Base-by-base conservation (phyloP, 2,329 filamentous ascomycete genomes). In the Davidsoniella eucalypti region DNA sequence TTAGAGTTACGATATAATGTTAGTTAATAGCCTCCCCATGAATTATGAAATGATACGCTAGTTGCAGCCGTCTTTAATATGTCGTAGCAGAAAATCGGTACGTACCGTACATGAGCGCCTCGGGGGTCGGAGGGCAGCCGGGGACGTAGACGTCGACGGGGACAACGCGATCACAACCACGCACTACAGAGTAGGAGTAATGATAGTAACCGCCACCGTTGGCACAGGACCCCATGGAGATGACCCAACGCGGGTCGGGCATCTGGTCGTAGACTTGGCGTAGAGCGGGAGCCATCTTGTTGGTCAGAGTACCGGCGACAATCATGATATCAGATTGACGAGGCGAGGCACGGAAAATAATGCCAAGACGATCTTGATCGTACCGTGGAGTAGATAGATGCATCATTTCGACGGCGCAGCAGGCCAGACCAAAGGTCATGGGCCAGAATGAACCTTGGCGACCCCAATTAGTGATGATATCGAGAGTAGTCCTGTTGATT, bases 181-280 rank as follows among this genome's bases (percentile, higher is more conserved):
- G 73, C 42, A 81, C 78, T 40, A 87, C 84, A 57, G 72, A 78
- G 68, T 90, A 90, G 65, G 79, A 84, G 69, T 90, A 88, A 67
- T 90, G 84, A 64, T 90, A 88, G 69, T 90, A 90, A 49, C 84
- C 84, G 54, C 84, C 84, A 47, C 84, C 84, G 65, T 88, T 88
- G 54, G 84, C 84, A 64, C 84, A 90, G 60, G 79, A 84, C 10
- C 84, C 84, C 84, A 90, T 90, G 58, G 79, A 84, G 60, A 78
- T 65, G 58, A 90, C 86, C 86, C 86, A 94, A 61, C 83, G 75
- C 16, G 87, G 87, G 29, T 94, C 87, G 26, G 87, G 86, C 87
- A 94, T 94, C 71, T 94, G 87, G 65, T 94, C 87, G 69, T 94
- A 94, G 55, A 93, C 82, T 68, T 92, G 85, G 65, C 87, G 75